Base-by-base conservation (phyloP, 1,284 basidiomycete species). In the Sporisorium scitamineum region DNA sequence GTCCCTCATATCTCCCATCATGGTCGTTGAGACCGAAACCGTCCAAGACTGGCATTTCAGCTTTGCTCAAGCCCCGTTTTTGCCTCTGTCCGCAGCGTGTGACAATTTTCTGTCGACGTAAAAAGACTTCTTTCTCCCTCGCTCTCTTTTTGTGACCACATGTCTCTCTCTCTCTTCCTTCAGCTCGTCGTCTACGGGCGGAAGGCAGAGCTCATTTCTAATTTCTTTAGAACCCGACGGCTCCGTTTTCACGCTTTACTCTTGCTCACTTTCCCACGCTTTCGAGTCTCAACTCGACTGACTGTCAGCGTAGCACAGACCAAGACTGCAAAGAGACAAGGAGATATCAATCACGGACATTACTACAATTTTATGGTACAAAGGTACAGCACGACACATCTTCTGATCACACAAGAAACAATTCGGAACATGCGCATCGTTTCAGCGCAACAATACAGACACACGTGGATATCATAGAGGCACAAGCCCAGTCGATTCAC, bases 291-390 rank as follows among this genome's bases (percentile, higher is more conserved):
- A n/a, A n/a, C n/a, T n/a, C n/a, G n/a, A n/a, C n/a, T n/a, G n/a
- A n/a, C n/a, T n/a, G n/a, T 37, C 9, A 37, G 34, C 24, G 26
- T 34, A 31, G 13, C 32, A 20, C n/a, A 34, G 16, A 53, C 16
- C 26, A 51, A 20, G n/a, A 20, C 10, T 24, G 20, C 5, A 27
- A 22, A 52, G 18, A 27, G 26, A 39, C 16, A 34, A 37, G 1
- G 11, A n/a, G 41, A 16, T 3, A 18, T 37, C 52, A 20, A 37
- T 39, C 20, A 14, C 14, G 32, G 10, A 39, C 51, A 53, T 22
- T 18, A 53, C 51, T 39, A 27, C 51, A 53, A 20, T 53, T n/a
- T 53, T 34, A 37, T 39, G 34, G 32, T 53, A 53, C 51, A 53
- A 9, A 24, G n/a, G 26, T 27, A 47, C 44, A 47, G 22, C n/a